Evolutionary conservation across 495 filamentous ascomycete species (phyloP).

Genomic region (Hypomontagnella submonticulosa): DNA sequence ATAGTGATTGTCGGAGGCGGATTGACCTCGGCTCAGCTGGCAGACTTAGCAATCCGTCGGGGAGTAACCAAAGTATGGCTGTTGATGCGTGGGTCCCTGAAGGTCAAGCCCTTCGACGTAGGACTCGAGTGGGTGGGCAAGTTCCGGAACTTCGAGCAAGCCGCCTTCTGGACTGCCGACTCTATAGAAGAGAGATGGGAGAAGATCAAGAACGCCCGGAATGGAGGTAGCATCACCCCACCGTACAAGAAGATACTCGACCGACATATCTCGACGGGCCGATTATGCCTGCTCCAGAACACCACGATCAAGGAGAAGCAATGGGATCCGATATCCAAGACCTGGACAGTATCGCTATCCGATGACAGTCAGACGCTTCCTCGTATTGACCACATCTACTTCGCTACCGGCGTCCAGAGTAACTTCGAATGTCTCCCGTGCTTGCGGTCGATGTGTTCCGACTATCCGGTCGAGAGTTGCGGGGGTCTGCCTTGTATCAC

Average conservation of each 20-base stretch:
- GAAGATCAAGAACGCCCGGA: conserved; percentile 65
- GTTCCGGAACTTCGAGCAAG: conserved; percentile 71
- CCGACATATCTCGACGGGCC: conserved; percentile 55
- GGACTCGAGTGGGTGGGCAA: conserved; percentile 73
- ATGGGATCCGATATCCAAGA: conserved; percentile 49
- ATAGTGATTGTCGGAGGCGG: conserved; percentile 71
- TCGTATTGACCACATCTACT: conserved; percentile 71
- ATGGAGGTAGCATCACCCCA: conserved; percentile 71
- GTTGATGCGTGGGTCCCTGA: conserved; percentile 66
- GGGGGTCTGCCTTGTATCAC: conserved; percentile 70
- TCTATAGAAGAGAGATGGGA: conserved; percentile 68
- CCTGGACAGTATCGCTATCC: conserved; percentile 62
- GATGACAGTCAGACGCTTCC: conserved; percentile 62
- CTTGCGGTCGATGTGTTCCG: conserved; percentile 59
- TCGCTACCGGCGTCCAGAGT: conserved; percentile 67
- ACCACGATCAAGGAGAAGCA: conserved; percentile 56
- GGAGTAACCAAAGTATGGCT: conserved; percentile 67
- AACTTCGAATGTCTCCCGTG: conserved; percentile 63
- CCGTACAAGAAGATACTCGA: conserved; percentile 66
- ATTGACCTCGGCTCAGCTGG: conserved; percentile 69
- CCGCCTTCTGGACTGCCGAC: conserved; percentile 70
- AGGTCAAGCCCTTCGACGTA: conserved; percentile 73
- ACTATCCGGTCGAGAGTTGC: conserved; percentile 64
- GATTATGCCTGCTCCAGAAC: conserved; percentile 60
- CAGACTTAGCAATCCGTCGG: conserved; percentile 64